These are phyloP conservation scores for Ganoderma leucocontextum DNA, from an alignment of 1,284 basidiomycete genomes.

Conservation along the genomic window DNA sequence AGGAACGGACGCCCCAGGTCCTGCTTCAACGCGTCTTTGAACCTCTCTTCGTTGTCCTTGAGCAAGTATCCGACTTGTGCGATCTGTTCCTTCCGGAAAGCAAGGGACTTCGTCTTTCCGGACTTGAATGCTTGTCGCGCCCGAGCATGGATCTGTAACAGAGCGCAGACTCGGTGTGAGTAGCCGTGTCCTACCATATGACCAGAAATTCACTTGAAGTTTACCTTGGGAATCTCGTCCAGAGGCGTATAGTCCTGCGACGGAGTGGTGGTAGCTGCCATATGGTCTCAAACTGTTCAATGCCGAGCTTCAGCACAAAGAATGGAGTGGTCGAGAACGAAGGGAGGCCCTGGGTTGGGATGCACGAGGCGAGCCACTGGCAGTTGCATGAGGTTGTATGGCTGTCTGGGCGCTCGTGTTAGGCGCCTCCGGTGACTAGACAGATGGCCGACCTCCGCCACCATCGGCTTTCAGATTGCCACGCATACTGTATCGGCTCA, in stretches of 20 bases:
- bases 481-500: no score
- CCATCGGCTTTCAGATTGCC: no score
- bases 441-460: no score
- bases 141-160: constrained; percentile 57
- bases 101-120: constrained; percentile 68
- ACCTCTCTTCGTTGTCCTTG: constrained; percentile 66
- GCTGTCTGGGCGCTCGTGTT: no score
- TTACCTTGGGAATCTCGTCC: neutral
- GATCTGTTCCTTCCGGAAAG: constrained; percentile 72
- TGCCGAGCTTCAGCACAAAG: neutral
- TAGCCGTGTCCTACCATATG: no score
- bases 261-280: neutral
- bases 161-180: neutral
- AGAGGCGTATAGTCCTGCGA: neutral
- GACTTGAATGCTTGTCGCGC: constrained; percentile 61
- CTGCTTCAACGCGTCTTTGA: constrained; percentile 59
- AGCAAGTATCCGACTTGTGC: constrained; percentile 71
- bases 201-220: no score
- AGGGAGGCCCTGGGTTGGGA: no score
- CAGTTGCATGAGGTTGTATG: no score
- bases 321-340: neutral
- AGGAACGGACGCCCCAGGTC: constrained; percentile 67
- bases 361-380: no score
- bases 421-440: no score
- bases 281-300: neutral